These are phyloP conservation scores for Xylaria sp. DNA, from an alignment of 2,329 filamentous ascomycete species.

Conservation along the genomic window DNA sequence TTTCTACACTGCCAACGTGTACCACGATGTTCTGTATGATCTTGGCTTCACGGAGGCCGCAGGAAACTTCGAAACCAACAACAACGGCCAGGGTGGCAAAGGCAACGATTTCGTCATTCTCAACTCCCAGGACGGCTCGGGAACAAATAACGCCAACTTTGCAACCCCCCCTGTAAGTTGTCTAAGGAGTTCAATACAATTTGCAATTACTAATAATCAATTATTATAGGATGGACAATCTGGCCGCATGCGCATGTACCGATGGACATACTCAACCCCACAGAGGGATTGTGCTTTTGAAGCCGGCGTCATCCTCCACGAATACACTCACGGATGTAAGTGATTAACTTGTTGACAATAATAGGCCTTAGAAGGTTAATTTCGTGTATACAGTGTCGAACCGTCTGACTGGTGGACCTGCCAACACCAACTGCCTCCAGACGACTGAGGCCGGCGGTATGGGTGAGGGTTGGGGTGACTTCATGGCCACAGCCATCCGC, in stretches of 20 bases:
- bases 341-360: neutral
- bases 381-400: slow-evolving; percentile 56
- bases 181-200: neutral
- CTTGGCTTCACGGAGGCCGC: slow-evolving; percentile 68
- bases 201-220: slow-evolving; percentile 8
- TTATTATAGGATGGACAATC: slow-evolving; percentile 57
- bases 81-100: slow-evolving; percentile 62
- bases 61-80: slow-evolving; percentile 69
- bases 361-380: slow-evolving; percentile 5
- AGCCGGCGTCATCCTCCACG: slow-evolving; percentile 68
- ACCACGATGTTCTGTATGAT: slow-evolving; percentile 67
- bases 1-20: slow-evolving; percentile 69
- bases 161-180: slow-evolving; percentile 54
- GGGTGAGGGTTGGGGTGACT: slow-evolving; percentile 63
- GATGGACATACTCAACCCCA: slow-evolving; percentile 62
- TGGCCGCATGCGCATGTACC: slow-evolving; percentile 68
- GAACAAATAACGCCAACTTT: slow-evolving; percentile 68
- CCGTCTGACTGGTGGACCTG: slow-evolving; percentile 67
- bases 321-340: slow-evolving; percentile 63
- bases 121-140: slow-evolving; percentile 66
- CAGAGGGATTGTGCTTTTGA: slow-evolving; percentile 67
- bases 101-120: slow-evolving; percentile 65
- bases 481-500: slow-evolving; percentile 60
- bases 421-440: slow-evolving; percentile 60
- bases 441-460: slow-evolving; percentile 58